These are phyloP conservation scores for Zymoseptoria brevis DNA, from an alignment of 2,329 filamentous ascomycete genomes.

Conservation along the genomic window DNA sequence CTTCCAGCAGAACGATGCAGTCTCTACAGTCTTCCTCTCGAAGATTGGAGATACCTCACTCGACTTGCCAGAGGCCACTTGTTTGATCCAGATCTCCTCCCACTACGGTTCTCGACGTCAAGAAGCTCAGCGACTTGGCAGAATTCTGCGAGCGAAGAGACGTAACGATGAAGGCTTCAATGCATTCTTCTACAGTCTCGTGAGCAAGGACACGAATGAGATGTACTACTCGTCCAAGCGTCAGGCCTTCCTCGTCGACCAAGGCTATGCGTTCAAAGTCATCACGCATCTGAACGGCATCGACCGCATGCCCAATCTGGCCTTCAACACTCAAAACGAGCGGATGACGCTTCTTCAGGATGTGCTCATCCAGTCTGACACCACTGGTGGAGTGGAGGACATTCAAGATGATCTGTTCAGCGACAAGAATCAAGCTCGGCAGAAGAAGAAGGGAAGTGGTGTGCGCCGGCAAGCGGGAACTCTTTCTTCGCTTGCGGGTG, in stretches of 20 bases:
- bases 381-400: slow-evolving; percentile 61
- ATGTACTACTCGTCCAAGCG: slow-evolving; percentile 97
- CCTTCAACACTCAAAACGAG: slow-evolving; percentile 70
- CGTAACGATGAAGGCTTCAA: slow-evolving; percentile 98
- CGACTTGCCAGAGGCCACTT: slow-evolving; percentile 91
- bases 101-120: slow-evolving; percentile 96
- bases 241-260: slow-evolving; percentile 93
- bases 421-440: slow-evolving; percentile 40
- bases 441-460: slow-evolving; percentile 41
- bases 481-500: slow-evolving; percentile 77
- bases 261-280: slow-evolving; percentile 98
- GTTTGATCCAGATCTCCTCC: slow-evolving; percentile 92
- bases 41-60: slow-evolving; percentile 99
- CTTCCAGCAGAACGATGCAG: slow-evolving; percentile 83
- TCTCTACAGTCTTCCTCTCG: slow-evolving; percentile 90
- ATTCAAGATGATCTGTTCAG: slow-evolving; percentile 61
- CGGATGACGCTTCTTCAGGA: slow-evolving; percentile 80
- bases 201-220: slow-evolving; percentile 94
- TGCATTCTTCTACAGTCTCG: slow-evolving; percentile 95
- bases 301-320: slow-evolving; percentile 70
- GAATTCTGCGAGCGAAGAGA: slow-evolving; percentile 89
- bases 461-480: slow-evolving; percentile 76
- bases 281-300: slow-evolving; percentile 93
- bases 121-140: slow-evolving; percentile 86
- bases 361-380: slow-evolving; percentile 80